phyloP scores from a whole-genome alignment of 371 early-diverging fungal genomes.

The Umbelopsis sp. region DNA sequence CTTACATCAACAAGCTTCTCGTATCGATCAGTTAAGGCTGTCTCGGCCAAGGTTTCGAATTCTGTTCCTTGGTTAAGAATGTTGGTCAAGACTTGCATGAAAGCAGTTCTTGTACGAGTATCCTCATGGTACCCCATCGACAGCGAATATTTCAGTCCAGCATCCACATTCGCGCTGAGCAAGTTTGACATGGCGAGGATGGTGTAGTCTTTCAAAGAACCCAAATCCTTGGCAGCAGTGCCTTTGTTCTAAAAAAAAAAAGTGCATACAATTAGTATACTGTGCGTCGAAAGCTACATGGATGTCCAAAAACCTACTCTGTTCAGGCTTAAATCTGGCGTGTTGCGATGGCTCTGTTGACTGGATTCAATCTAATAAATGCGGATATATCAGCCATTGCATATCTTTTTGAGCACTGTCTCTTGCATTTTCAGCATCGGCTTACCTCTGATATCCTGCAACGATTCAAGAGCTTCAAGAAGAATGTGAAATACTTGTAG shows the following conservation, averaged over 20 bases:
- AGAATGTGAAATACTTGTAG: slow-evolving; percentile 87
- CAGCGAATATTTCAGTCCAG: slow-evolving; percentile 87
- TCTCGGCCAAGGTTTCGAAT: slow-evolving; percentile 83
- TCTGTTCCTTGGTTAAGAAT: slow-evolving; percentile 87
- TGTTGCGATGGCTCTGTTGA: slow-evolving; percentile 20
- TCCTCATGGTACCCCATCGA: slow-evolving; percentile 94
- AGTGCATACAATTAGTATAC: neutral
- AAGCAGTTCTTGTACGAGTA: slow-evolving; percentile 82
- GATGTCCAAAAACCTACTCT: slow-evolving; percentile 26
- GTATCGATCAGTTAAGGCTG: slow-evolving; percentile 73
- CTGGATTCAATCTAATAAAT: slow-evolving; percentile 22
- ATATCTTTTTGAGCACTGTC: no score
- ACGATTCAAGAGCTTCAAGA: slow-evolving; percentile 83
- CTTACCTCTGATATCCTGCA: slow-evolving; percentile 71
- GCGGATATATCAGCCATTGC: neutral
- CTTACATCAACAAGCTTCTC: slow-evolving; percentile 75
- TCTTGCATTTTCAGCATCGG: neutral
- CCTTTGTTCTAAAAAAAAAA: slow-evolving; percentile 53
- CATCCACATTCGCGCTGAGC: slow-evolving; percentile 88
- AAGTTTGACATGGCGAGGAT: slow-evolving; percentile 89
- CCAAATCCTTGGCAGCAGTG: slow-evolving; percentile 55
- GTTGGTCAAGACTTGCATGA: slow-evolving; percentile 92
- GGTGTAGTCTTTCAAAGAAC: slow-evolving; percentile 79
- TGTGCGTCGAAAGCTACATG: slow-evolving; percentile 15
- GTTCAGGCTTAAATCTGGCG: slow-evolving; percentile 26